These are phyloP conservation scores for Nemania abortiva DNA, from an alignment of 2,329 filamentous ascomycete genomes.

Conservation along the genomic window DNA sequence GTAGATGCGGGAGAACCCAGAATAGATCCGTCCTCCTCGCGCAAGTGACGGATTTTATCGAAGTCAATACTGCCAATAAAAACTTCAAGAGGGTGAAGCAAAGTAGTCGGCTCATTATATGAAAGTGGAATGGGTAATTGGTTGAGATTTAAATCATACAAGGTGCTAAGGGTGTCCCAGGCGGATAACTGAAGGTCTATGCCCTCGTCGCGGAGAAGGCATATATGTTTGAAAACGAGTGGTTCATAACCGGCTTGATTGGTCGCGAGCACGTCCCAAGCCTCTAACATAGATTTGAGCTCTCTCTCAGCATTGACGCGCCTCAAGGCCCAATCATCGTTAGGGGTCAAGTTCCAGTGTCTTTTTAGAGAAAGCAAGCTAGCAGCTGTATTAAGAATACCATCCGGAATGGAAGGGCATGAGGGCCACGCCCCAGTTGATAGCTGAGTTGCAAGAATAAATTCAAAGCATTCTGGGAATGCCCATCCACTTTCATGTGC, in stretches of 20 bases:
- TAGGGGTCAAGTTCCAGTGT: neutral
- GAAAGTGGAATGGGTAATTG: neutral
- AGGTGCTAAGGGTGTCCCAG: neutral
- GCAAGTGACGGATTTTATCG: neutral
- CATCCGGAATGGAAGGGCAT: neutral
- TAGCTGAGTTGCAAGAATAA: neutral
- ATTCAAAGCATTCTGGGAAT: neutral
- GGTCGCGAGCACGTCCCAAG: neutral
- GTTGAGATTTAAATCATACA: neutral
- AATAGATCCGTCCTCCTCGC: neutral
- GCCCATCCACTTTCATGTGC: neutral
- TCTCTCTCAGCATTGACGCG: neutral
- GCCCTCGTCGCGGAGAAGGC: neutral
- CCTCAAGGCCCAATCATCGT: neutral
- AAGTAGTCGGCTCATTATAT: neutral
- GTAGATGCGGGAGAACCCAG: neutral
- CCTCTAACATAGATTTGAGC: neutral
- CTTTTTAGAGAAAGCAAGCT: neutral
- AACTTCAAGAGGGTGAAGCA: neutral
- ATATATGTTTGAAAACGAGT: neutral
- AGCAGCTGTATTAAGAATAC: neutral
- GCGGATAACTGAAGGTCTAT: neutral
- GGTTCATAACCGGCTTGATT: neutral
- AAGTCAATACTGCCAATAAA: neutral
- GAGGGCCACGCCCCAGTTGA: neutral